Conservation (phyloP, 148 eudicot genomes). For the Simmondsia chinensis region DNA sequence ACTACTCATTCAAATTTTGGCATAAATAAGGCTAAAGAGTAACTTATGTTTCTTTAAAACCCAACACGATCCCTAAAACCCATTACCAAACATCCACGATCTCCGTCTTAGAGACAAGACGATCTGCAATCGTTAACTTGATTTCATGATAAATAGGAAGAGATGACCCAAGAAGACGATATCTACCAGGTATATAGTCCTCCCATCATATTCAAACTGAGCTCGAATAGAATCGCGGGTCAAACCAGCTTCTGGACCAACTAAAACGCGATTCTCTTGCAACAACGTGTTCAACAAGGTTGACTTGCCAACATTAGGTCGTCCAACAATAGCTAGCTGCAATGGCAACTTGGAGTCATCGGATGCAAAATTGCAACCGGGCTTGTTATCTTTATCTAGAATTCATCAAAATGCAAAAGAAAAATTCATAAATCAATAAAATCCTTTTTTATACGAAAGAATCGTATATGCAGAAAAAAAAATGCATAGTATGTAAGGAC, state of each 20-base stretch:
- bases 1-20: too few relatives aligned
- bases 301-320: constrained; percentile 94
- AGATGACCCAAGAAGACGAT: constrained; percentile 5
- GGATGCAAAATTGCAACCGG: constrained; percentile 19
- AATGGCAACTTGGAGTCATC: constrained; percentile 75
- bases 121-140: too few relatives aligned
- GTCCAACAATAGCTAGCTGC: constrained; percentile 91
- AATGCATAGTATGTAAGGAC: too few relatives aligned
- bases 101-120: too few relatives aligned
- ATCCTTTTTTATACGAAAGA: too few relatives aligned
- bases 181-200: constrained; percentile 80
- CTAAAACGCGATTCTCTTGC: constrained; percentile 94
- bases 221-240: constrained; percentile 97
- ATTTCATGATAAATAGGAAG: background rate
- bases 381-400: constrained; percentile 29
- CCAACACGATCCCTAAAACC: too few relatives aligned
- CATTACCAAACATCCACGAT: too few relatives aligned
- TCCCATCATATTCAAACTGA: constrained; percentile 69
- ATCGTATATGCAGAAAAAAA: too few relatives aligned
- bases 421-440: constrained; percentile 6
- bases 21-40: too few relatives aligned
- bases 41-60: too few relatives aligned
- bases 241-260: constrained; percentile 98
- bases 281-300: constrained; percentile 81
- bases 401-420: constrained; percentile 4